These are phyloP conservation scores for Phytophthora pistaciae DNA, from an alignment of 352 stramenopile genomes.

Conservation along the genomic window DNA sequence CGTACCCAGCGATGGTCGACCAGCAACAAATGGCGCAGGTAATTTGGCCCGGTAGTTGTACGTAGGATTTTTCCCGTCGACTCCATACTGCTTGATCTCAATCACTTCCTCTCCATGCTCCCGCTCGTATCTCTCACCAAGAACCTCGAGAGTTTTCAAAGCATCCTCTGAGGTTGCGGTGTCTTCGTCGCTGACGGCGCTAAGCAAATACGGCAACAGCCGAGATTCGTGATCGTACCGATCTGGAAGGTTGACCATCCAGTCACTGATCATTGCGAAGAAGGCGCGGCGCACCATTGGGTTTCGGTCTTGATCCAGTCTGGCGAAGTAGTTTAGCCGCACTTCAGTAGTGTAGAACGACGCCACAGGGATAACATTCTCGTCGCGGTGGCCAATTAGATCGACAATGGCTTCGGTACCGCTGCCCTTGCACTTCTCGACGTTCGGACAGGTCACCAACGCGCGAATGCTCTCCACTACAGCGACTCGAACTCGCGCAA, in stretches of 20 bases:
- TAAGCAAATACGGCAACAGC: conserved; percentile 95
- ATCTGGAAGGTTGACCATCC: conserved; percentile 93
- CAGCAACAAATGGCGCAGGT: conserved; percentile 78
- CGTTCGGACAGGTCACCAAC: conserved; percentile 87
- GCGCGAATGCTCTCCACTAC: conserved; percentile 84
- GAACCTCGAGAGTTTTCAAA: conserved; percentile 75
- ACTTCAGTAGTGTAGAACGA: conserved; percentile 94
- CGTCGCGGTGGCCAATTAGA: conserved; percentile 94
- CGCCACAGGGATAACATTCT: conserved; percentile 95
- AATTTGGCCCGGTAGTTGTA: conserved; percentile 89
- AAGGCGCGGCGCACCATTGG: conserved; percentile 82
- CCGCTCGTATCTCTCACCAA: conserved; percentile 68
- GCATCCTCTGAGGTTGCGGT: conserved; percentile 55
- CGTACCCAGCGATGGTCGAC: conserved; percentile 89
- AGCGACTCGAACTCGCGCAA: conserved; percentile 90
- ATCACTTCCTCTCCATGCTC: conserved; percentile 89
- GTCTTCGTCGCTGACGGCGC: conserved; percentile 83
- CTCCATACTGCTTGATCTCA: conserved; percentile 95
- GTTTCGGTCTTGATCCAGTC: conserved; percentile 91
- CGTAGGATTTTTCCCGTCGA: conserved; percentile 89
- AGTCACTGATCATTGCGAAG: conserved; percentile 90
- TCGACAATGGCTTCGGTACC: conserved; percentile 95
- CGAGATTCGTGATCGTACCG: conserved; percentile 95
- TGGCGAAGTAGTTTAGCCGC: conserved; percentile 94
- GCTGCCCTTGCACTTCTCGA: conserved; percentile 94